Base-by-base conservation (phyloP, 2,329 filamentous ascomycete genomes). In the Davidsoniella eucalypti region DNA sequence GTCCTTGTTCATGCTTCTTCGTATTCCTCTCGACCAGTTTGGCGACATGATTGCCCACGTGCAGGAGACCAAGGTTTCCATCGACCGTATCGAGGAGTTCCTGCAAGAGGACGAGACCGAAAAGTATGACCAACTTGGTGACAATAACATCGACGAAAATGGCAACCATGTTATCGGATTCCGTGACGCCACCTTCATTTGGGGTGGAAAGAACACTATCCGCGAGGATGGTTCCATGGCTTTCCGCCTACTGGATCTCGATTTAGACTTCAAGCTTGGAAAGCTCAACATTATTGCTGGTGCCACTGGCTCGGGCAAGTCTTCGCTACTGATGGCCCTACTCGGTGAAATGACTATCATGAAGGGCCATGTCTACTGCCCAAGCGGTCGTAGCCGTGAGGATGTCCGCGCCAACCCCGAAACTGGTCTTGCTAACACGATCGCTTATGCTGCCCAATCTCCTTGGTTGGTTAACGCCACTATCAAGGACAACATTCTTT, bases 1-100 rank as follows among this genome's bases (percentile, higher is more conserved):
- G 49, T 96, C 92, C 0, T 80, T 98, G 56, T 98, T 98, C 64
- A 88, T 88, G 62, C 78, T 98, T 39, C 78, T 98, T 12, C 82
- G 92, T 44, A 85, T 95, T 49, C 92, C 92, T 4, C 70, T 98
- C 43, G 92, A 98, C 63, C 90, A 96, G 66, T 74, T 98, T 49
- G 92, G 92, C 47, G 92, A 98, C 64, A 98, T 98, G 92, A 83
- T 96, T 60, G 92, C 92, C 9, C 92, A 96, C 66, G 88, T 98
- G 3, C 87, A 95, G 67, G 92, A 98, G 65, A 86, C 88, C 21
- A 94, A 94, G 67, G 90, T 98, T 17, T 98, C 92, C 0, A 80
- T 98, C 47, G 88, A 95, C 60, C 88, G 92, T 70, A 86, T 98
- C 6, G 90, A 98, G 61, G 84, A 94, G 58, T 98, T 95, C 59